A percentile compares a stretch with the other conserved stretches of the same genome.
Evolutionary conservation across 2,329 filamentous ascomycete species (phyloP).

Genomic region (Hyphodiscus sp.): DNA sequence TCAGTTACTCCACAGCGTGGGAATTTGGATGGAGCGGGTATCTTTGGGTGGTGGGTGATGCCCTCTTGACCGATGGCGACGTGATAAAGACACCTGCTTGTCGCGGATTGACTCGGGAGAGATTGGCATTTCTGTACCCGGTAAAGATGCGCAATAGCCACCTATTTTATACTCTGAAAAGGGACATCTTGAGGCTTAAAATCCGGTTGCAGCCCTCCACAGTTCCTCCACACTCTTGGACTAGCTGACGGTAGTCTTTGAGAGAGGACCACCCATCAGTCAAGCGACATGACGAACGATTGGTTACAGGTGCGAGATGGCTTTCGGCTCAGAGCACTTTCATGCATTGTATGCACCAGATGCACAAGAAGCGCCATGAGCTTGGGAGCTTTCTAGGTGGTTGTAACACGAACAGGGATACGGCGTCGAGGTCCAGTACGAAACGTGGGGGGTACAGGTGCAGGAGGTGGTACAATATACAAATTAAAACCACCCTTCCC

Average conservation of each 20-base stretch:
- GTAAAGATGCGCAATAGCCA: background rate
- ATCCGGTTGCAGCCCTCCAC: background rate
- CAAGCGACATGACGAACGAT: background rate
- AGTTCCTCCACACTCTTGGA: background rate
- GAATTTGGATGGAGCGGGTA: background rate
- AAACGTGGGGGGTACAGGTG: no score
- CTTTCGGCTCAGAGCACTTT: background rate
- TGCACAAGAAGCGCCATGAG: background rate
- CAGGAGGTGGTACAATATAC: no score
- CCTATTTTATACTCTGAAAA: background rate
- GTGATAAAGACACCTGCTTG: background rate
- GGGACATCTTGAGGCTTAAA: background rate
- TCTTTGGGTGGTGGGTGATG: background rate
- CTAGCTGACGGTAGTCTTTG: background rate
- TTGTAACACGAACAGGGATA: no score
- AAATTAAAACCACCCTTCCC: no score
- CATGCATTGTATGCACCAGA: no score
- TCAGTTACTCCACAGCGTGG: background rate
- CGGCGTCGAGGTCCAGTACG: no score
- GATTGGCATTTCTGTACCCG: background rate
- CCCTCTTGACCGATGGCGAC: background rate
- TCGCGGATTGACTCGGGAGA: background rate
- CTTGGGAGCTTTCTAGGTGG: no score
- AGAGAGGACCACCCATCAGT: background rate
- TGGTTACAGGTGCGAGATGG: background rate